These are phyloP conservation scores for Teunomyces tritomae DNA, from an alignment of 805 yeast genomes.

Conservation along the genomic window DNA sequence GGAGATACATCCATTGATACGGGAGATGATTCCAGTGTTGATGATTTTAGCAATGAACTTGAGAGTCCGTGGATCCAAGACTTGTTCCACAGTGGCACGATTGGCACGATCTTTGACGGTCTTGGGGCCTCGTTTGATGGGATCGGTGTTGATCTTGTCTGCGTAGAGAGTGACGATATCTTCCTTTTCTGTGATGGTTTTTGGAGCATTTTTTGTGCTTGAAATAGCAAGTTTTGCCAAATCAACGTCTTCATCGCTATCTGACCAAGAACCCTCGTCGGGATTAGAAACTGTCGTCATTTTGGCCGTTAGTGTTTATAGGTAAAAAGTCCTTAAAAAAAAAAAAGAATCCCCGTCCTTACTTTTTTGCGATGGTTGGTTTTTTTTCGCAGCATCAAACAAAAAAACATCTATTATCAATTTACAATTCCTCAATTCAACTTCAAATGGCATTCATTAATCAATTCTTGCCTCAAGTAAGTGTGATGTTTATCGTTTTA, in stretches of 20 bases:
- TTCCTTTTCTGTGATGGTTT: conserved; percentile 36
- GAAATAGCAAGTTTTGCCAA: background rate
- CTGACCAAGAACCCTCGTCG: background rate
- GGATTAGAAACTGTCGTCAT: background rate
- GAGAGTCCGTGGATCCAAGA: conserved; percentile 90
- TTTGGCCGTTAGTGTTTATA: too few species aligned
- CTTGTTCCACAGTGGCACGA: conserved; percentile 96
- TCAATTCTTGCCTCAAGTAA: conserved; percentile 11
- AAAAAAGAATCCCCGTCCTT: too few species aligned
- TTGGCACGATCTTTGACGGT: conserved; percentile 80
- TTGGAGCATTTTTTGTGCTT: conserved; percentile 4
- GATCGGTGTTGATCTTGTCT: conserved; percentile 63
- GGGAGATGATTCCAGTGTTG: conserved; percentile 77
- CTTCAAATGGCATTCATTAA: background rate
- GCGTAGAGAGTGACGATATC: conserved; percentile 61
- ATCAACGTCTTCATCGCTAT: background rate
- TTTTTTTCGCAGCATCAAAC: background rate
- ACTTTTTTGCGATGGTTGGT: background rate
- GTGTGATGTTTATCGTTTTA: background rate
- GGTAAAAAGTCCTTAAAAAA: too few species aligned
- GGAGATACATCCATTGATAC: conserved; percentile 88
- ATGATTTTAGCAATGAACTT: conserved; percentile 76
- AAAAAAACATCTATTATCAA: background rate
- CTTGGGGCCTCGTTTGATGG: conserved; percentile 55
- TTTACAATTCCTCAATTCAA: too few species aligned